Conservation (phyloP, 768 basidiomycete genomes). For the Nevesoporus exiguus region DNA sequence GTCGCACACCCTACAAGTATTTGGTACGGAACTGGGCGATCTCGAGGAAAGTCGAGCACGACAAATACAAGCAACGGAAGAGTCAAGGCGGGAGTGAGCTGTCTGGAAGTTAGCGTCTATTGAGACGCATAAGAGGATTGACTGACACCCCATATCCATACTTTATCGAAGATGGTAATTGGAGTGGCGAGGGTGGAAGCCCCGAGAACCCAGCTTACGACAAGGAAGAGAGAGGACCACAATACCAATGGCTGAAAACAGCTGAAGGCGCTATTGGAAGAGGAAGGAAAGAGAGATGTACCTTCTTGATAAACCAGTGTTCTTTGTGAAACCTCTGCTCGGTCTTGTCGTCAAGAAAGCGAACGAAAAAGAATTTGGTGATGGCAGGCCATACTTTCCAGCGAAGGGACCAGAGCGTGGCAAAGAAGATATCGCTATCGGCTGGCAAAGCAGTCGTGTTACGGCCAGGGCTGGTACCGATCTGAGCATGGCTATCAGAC, state of each 20-base stretch:
- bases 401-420: constrained; percentile 43
- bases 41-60: constrained; percentile 69
- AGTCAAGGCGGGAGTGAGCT: constrained; percentile 58
- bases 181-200: constrained; percentile 48
- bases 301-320: constrained; percentile 69
- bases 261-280: constrained; percentile 1
- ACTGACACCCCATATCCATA: constrained; percentile 56
- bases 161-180: constrained; percentile 48
- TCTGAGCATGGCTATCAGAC: constrained; percentile 38
- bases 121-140: constrained; percentile 12
- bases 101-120: not conserved
- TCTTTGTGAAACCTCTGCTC: constrained; percentile 56
- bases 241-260: constrained; percentile 47
- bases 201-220: constrained; percentile 68
- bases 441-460: constrained; percentile 35
- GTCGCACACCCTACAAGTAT: constrained; percentile 51
- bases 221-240: constrained; percentile 61
- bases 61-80: constrained; percentile 64
- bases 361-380: constrained; percentile 55
- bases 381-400: constrained; percentile 57
- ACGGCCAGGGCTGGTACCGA: constrained; percentile 35
- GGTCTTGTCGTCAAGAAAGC: constrained; percentile 58
- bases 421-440: constrained; percentile 34
- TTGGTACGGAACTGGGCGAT: constrained; percentile 59
- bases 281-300: constrained; percentile 8